A percentile compares a stretch with the other conserved stretches of the same genome.
Evolutionary conservation across 192 early-diverging fungal species (phyloP).

Genomic region (Gigaspora rosea): DNA sequence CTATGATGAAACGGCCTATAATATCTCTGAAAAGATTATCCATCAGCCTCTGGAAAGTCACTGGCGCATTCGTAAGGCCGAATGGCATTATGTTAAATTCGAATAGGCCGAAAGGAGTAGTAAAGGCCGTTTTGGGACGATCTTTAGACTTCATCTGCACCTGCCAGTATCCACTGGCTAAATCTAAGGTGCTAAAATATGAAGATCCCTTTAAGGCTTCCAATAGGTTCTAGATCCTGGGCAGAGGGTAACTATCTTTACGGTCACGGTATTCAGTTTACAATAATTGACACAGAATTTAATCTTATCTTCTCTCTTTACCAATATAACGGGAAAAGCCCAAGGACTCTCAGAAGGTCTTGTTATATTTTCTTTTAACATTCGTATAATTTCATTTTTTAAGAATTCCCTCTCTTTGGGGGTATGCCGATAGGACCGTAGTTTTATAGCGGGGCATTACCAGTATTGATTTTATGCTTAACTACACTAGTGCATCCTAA

Average conservation of each 20-base stretch:
- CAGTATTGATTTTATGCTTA: background rate
- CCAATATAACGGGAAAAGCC: conserved; percentile 35
- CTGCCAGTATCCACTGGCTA: too few relatives aligned
- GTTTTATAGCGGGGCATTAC: background rate
- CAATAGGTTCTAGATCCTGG: conserved; percentile 49
- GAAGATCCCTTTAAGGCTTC: conserved; percentile 33
- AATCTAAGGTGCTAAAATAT: conserved; percentile 49
- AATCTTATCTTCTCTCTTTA: conserved; percentile 20
- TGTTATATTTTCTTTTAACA: conserved; percentile 47
- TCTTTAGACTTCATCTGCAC: conserved; percentile 29
- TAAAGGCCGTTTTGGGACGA: conserved; percentile 29
- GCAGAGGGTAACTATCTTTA: conserved; percentile 52
- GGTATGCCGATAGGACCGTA: background rate
- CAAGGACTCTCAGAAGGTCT: conserved; percentile 41
- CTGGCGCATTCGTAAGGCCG: conserved; percentile 26
- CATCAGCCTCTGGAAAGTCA: background rate
- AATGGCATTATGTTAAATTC: conserved; percentile 39
- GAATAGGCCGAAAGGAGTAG: conserved; percentile 28
- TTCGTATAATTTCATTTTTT: conserved; percentile 28
- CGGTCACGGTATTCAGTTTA: conserved; percentile 49
- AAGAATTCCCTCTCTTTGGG: background rate
- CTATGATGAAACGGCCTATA: background rate
- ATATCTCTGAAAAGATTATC: too few relatives aligned
- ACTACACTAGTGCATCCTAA: background rate
- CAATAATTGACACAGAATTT: conserved; percentile 50